Evolutionary conservation across 352 stramenopile species (phyloP).

Genomic region (Pythium phragmiticola): DNA sequence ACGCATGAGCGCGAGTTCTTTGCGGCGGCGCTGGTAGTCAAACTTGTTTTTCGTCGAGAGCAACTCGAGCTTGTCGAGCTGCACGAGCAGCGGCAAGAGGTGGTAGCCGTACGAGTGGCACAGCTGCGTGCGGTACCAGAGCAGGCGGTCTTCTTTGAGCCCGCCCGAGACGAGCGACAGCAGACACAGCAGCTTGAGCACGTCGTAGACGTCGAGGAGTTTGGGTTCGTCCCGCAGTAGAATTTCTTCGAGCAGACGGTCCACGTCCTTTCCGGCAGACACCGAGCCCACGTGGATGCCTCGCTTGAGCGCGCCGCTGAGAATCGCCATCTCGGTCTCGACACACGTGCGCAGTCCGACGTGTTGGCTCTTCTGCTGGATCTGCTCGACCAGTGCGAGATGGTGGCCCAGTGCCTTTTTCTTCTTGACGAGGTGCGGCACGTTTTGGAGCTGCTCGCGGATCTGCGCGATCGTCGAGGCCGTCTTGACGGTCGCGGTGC

Average conservation of each 20-base stretch:
- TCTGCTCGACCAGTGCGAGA: conserved; percentile 61
- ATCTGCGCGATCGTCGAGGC: conserved; percentile 9
- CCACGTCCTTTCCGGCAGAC: conserved; percentile 55
- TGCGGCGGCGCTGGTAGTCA: conserved; percentile 43
- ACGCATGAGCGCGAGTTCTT: conserved; percentile 27
- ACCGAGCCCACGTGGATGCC: conserved; percentile 3
- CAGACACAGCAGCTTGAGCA: conserved; percentile 76
- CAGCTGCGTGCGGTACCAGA: conserved; percentile 71
- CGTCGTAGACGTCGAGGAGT: conserved; percentile 66
- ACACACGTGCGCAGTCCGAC: conserved; percentile 61
- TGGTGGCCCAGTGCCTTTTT: conserved; percentile 67
- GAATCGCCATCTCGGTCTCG: conserved; percentile 81
- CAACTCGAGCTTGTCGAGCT: conserved; percentile 72
- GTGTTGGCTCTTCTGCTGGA: conserved; percentile 57
- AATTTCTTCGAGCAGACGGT: conserved; percentile 67
- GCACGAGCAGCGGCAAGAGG: conserved; percentile 61
- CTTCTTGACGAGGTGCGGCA: conserved; percentile 73
- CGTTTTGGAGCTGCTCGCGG: conserved; percentile 39
- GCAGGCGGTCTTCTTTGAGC: conserved; percentile 52
- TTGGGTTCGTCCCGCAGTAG: conserved; percentile 61
- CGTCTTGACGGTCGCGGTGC: conserved; percentile 32
- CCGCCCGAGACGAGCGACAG: conserved; percentile 69
- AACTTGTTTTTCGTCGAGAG: conserved; percentile 61
- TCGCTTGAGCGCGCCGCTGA: conserved; percentile 50
- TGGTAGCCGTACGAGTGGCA: conserved; percentile 84